Percentiles rank a stretch among this genome's conserved stretches.
Evolutionary conservation across 495 filamentous ascomycete genomes (phyloP).

Genomic region (Penicillium maclennaniae): DNA sequence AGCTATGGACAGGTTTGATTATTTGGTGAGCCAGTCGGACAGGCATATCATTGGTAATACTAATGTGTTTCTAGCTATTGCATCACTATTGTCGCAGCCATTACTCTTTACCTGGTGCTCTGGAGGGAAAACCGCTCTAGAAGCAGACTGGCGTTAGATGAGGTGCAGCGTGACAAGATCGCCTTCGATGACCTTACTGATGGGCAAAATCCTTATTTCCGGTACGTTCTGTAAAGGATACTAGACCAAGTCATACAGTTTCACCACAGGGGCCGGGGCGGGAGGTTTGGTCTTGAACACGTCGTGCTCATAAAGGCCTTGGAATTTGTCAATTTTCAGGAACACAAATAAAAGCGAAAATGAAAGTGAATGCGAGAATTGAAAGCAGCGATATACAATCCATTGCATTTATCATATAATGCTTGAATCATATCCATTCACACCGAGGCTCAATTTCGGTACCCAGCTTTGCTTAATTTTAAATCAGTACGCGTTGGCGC

Average conservation of each 20-base stretch:
- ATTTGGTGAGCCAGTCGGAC: conserved; percentile 53
- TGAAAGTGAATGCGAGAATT: no score
- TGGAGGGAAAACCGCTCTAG: conserved; percentile 53
- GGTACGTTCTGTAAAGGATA: conserved; percentile 56
- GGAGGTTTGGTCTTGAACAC: not conserved
- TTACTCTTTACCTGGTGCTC: conserved; percentile 54
- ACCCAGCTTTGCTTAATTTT: no score
- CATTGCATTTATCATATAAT: no score
- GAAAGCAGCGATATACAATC: no score
- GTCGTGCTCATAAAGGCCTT: not conserved
- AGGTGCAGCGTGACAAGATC: conserved; percentile 57
- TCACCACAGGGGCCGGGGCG: no score
- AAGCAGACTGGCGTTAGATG: conserved; percentile 47
- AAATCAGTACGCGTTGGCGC: no score
- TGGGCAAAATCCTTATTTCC: conserved; percentile 69
- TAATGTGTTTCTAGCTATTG: conserved; percentile 51
- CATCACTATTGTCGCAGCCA: conserved; percentile 57
- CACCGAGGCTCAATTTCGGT: no score
- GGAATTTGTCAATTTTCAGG: not conserved
- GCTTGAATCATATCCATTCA: no score
- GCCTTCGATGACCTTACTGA: conserved; percentile 75
- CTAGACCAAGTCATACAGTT: not conserved
- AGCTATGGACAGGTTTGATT: conserved; percentile 65
- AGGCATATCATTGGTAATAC: not conserved
- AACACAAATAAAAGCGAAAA: not conserved